Percentiles rank a stretch among this genome's conserved stretches.
These are phyloP conservation scores for Blastobotrys peoriensis DNA, from an alignment of 805 yeast species.

Conservation along the genomic window DNA sequence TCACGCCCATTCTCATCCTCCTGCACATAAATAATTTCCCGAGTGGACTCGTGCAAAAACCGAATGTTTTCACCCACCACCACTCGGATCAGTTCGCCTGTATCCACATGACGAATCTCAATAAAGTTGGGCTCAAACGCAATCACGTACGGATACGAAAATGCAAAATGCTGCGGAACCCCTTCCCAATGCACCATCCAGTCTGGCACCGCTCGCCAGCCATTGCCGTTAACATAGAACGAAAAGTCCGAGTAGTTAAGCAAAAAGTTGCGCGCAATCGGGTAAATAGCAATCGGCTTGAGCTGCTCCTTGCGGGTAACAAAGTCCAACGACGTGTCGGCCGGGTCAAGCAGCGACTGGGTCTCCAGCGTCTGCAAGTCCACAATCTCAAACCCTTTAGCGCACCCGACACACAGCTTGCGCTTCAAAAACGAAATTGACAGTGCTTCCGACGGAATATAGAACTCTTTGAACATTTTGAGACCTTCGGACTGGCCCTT, in stretches of 20 bases:
- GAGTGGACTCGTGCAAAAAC: conserved; percentile 81
- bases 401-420: conserved; percentile 89
- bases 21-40: conserved; percentile 87
- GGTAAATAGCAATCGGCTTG: conserved; percentile 86
- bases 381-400: conserved; percentile 93
- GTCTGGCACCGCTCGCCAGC: conserved; percentile 92
- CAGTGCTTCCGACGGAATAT: conserved; percentile 82
- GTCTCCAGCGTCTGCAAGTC: conserved; percentile 76
- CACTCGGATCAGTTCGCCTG: conserved; percentile 80
- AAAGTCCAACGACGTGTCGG: conserved; percentile 94
- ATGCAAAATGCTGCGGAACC: conserved; percentile 82
- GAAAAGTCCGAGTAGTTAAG: conserved; percentile 90
- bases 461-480: conserved; percentile 71
- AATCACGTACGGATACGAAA: conserved; percentile 87
- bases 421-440: conserved; percentile 86
- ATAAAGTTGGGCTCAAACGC: conserved; percentile 88
- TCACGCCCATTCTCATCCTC: conserved; percentile 88
- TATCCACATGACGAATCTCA: conserved; percentile 87
- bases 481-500: conserved; percentile 48
- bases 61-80: conserved; percentile 89
- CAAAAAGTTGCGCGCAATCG: conserved; percentile 82
- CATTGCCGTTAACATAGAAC: conserved; percentile 88
- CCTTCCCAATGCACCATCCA: conserved; percentile 98
- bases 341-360: conserved; percentile 92
- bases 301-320: conserved; percentile 77